Evolutionary conservation across 768 basidiomycete species (phyloP).

Genomic region (Harrya chromipes): DNA sequence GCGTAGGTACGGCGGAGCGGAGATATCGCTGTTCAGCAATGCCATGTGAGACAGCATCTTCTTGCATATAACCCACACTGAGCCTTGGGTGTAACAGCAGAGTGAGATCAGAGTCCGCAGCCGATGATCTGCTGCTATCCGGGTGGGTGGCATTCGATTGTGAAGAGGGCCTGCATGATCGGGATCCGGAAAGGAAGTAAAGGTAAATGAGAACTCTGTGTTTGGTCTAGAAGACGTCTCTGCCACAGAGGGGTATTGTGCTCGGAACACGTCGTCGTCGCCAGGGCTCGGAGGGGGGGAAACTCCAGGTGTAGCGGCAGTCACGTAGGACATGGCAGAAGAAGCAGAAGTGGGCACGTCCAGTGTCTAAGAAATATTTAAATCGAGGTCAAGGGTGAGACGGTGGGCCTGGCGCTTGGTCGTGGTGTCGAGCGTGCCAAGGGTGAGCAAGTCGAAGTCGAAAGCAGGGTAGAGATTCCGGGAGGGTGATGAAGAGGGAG

Average conservation of each 20-base stretch:
- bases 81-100: slow-evolving; percentile 10
- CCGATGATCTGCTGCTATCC: slow-evolving; percentile 13
- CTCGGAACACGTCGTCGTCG: slow-evolving; percentile 15
- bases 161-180: slow-evolving; percentile 7
- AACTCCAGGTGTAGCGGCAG: slow-evolving; percentile 11
- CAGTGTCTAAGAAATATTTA: slow-evolving; percentile 13
- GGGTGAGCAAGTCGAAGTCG: slow-evolving; percentile 12
- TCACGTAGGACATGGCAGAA: slow-evolving; percentile 24
- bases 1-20: slow-evolving; percentile 24
- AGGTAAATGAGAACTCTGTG: slow-evolving; percentile 8
- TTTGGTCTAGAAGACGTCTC: slow-evolving; percentile 4
- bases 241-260: background rate
- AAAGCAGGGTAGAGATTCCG: slow-evolving; percentile 4
- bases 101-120: slow-evolving; percentile 23
- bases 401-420: slow-evolving; percentile 2
- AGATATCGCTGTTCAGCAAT: slow-evolving; percentile 15
- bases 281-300: slow-evolving; percentile 9
- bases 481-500: background rate
- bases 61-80: slow-evolving; percentile 11
- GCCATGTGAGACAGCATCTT: slow-evolving; percentile 8
- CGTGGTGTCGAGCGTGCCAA: slow-evolving; percentile 7
- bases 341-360: slow-evolving; percentile 18
- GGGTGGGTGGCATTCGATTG: background rate
- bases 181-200: background rate
- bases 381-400: slow-evolving; percentile 25